Evolutionary conservation across 768 basidiomycete species (phyloP).

Genomic region (Tubosaeta sp.): DNA sequence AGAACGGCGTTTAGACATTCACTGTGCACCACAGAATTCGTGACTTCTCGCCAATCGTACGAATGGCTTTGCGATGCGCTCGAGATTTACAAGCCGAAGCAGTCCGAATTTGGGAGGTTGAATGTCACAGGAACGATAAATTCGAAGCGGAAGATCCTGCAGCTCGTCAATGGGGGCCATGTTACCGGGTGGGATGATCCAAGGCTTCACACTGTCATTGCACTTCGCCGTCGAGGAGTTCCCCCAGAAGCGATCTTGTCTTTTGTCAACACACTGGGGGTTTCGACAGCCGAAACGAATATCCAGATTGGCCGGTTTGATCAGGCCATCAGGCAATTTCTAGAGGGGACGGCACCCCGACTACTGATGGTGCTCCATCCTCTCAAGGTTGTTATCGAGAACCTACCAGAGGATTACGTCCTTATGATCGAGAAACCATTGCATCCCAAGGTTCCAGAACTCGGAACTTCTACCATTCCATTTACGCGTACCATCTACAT

Average conservation of each 20-base stretch:
- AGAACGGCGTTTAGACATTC: conserved; percentile 65
- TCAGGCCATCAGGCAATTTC: conserved; percentile 79
- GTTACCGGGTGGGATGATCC: conserved; percentile 98
- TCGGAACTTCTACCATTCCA: conserved; percentile 77
- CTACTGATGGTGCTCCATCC: conserved; percentile 90
- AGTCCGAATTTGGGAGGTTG: conserved; percentile 94
- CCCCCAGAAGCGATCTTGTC: conserved; percentile 95
- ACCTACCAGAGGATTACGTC: conserved; percentile 81
- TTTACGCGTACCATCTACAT: conserved; percentile 91
- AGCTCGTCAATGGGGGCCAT: conserved; percentile 78
- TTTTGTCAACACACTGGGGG: conserved; percentile 92
- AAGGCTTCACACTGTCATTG: conserved; percentile 93
- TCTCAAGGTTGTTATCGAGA: conserved; percentile 87
- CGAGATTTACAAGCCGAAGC: conserved; percentile 95
- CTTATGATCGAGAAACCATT: conserved; percentile 84
- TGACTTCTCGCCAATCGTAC: conserved; percentile 93
- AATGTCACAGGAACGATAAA: conserved; percentile 92
- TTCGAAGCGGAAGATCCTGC: conserved; percentile 93
- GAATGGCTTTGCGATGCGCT: conserved; percentile 99
- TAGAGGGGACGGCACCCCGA: conserved; percentile 84
- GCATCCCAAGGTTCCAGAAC: conserved; percentile 88
- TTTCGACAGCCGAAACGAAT: conserved; percentile 78
- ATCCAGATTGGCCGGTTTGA: conserved; percentile 91
- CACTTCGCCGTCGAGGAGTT: conserved; percentile 89
- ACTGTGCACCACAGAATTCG: conserved; percentile 93